Percentiles rank a stretch among this genome's conserved stretches.
Evolutionary conservation across 331 rosid genomes (phyloP).

Genomic region (Rosa hybrid): DNA sequence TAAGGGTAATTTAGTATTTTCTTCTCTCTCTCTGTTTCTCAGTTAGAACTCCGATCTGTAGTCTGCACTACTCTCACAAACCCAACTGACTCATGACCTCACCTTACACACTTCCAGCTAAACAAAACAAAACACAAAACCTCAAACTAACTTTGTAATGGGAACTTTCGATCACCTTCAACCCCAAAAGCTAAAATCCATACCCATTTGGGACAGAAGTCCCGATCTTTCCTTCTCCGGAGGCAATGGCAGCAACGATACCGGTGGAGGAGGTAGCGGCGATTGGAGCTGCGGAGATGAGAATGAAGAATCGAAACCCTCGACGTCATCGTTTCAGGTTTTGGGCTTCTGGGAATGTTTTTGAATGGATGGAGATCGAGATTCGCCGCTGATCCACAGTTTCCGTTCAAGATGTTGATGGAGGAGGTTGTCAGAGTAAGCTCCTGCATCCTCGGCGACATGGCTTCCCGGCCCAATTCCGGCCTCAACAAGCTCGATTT

Average conservation of each 20-base stretch:
- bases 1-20: no score
- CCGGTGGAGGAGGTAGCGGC: slow-evolving; percentile 34
- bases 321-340: slow-evolving; percentile 13
- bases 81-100: no score
- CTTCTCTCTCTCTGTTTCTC: no score
- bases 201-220: slow-evolving; percentile 27
- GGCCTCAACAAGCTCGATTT: slow-evolving; percentile 96
- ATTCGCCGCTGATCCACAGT: slow-evolving; percentile 96
- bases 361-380: slow-evolving; percentile 89
- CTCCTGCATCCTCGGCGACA: slow-evolving; percentile 94
- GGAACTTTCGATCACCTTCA: no score
- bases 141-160: no score
- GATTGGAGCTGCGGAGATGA: slow-evolving; percentile 39
- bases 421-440: slow-evolving; percentile 89
- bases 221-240: slow-evolving; percentile 51
- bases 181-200: neutral
- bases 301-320: slow-evolving; percentile 32
- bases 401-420: slow-evolving; percentile 95
- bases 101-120: no score
- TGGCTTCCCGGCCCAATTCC: slow-evolving; percentile 95
- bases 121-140: no score
- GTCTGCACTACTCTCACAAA: no score
- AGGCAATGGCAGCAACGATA: slow-evolving; percentile 36
- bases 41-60: no score
- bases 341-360: slow-evolving; percentile 65